Conservation (phyloP, 208 protist species). For the Naegleria lovaniensis region DNA sequence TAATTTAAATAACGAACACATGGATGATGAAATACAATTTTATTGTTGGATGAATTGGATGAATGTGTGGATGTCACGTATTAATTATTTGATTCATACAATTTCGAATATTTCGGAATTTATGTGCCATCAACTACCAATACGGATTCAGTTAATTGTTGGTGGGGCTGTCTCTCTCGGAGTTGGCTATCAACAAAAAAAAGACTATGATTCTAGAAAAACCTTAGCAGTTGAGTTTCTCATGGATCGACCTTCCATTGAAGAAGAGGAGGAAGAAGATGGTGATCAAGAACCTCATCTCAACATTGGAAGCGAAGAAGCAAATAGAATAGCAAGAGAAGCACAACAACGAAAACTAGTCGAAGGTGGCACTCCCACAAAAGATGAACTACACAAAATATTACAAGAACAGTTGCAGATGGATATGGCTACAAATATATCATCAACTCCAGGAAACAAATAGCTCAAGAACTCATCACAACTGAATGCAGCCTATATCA, state of each 20-base stretch:
- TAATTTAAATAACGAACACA: too few species aligned
- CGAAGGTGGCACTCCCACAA: neutral
- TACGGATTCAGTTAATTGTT: neutral
- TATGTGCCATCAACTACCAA: too few species aligned
- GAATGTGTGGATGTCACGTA: too few species aligned
- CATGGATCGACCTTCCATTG: neutral
- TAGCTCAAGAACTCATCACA: too few species aligned
- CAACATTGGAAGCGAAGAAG: neutral
- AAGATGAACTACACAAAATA: neutral
- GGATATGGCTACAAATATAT: too few species aligned
- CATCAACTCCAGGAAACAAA: neutral
- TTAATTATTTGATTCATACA: too few species aligned
- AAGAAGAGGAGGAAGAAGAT: neutral
- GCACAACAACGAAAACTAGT: neutral
- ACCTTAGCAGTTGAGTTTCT: neutral
- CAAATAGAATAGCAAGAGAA: neutral
- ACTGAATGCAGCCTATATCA: too few species aligned
- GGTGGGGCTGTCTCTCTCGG: neutral
- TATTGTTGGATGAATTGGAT: too few species aligned
- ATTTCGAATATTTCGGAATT: too few species aligned
- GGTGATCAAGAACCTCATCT: neutral
- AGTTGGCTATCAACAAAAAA: conserved; percentile 13
- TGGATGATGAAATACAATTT: too few species aligned
- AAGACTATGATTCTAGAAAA: neutral
- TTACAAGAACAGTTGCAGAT: neutral